phyloP scores from a whole-genome alignment of 2,329 filamentous ascomycete genomes.

The Botrytis sinoallii region DNA sequence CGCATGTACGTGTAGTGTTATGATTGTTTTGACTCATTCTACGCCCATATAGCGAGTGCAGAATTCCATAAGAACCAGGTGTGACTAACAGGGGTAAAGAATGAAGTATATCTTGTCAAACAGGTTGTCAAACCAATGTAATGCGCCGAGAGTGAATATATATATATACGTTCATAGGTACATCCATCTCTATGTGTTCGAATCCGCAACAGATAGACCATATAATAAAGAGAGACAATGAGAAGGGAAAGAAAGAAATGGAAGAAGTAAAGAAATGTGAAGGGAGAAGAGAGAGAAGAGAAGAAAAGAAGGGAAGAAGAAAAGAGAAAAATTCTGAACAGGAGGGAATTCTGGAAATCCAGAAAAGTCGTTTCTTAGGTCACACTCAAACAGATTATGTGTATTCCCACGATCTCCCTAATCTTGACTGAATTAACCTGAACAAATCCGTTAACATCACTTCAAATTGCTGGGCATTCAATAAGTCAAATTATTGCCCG shows the following conservation, averaged over 20 bases:
- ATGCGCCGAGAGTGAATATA: background rate
- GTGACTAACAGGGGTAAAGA: accelerated
- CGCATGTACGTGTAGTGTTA: background rate
- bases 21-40: background rate
- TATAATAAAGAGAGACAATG: background rate
- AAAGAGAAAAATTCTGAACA: background rate
- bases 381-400: background rate
- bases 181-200: background rate
- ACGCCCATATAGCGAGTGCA: background rate
- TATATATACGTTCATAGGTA: background rate
- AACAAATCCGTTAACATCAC: background rate
- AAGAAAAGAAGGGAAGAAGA: background rate
- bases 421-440: background rate
- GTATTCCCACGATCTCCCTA: background rate
- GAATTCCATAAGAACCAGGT: background rate
- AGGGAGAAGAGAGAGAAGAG: background rate
- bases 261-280: background rate
- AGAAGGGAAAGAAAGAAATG: background rate
- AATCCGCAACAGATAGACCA: background rate
- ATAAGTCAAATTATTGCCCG: background rate
- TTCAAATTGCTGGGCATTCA: background rate
- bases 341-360: background rate
- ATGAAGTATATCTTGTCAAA: background rate
- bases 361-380: background rate
- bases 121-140: background rate